Base-by-base conservation (phyloP, 768 basidiomycete species). In the Mycena vitilis region DNA sequence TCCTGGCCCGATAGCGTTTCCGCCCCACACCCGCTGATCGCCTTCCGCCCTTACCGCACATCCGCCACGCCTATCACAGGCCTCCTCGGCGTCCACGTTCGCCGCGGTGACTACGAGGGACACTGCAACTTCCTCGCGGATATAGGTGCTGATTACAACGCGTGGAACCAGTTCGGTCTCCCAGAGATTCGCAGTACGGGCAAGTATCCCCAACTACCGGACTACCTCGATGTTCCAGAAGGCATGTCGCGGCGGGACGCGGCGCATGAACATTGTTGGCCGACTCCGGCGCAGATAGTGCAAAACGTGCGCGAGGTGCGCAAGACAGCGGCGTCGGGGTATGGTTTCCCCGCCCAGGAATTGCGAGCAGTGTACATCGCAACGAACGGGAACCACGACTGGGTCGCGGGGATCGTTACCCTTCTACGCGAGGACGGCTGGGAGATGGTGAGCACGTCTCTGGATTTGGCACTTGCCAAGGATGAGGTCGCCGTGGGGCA, bases 81-180 rank as follows among this genome's bases (percentile, higher is more conserved):
- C 23, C 75, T 86, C 0, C 77, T 88, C 20, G 84, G 78, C 18
- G 72, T 87, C 13, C 87, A 88, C 70, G 76, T 88, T 49, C 84
- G 86, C 10, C 79, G 86, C 36, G 86, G 86, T 5, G 86, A 87
- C 75, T 87, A 79, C 66, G 38, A 75, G 25, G 61, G 68, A 0
- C 86, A 87, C 75, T 88, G 87, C 74, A 58, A 64, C 12, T 67
- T 72, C 58, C 78, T 88, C 44, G 79, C 79, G 4, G 71, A 70
- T 38, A 73, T 73, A 68, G 73, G 72, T 36, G 67, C 80, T n/a
- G 73, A 73, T 5, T 86, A 78, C 79, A 79, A 80, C 55, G 82
- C 79, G 7, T 87, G 84, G 78, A 85, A 84, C 73, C 76, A 76
- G 42, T 80, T 86, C 70, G 82, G 64, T 11, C 20, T 18, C 10